Percentiles rank a stretch among this genome's conserved stretches.
Conservation (phyloP, 768 basidiomycete genomes). For the Suillus subaureus region DNA sequence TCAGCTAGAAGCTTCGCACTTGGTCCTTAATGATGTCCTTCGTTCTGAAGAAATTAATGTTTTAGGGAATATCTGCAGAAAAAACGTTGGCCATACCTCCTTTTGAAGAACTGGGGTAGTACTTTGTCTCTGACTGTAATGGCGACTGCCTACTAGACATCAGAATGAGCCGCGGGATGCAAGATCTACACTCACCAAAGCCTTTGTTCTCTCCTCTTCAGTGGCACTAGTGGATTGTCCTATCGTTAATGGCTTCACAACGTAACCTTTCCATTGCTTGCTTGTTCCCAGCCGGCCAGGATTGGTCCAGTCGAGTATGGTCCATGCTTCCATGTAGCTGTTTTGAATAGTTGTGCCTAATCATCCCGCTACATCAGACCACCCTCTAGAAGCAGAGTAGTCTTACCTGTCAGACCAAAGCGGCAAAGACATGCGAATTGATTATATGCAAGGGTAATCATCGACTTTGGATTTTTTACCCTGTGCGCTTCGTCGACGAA, state of each 20-base stretch:
- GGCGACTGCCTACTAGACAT: conserved; percentile 52
- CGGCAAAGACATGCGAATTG: conserved; percentile 66
- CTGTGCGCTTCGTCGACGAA: conserved; percentile 91
- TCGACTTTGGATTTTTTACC: conserved; percentile 77
- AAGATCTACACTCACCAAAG: conserved; percentile 40
- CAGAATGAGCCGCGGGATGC: conserved; percentile 6
- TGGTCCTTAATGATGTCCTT: conserved; percentile 77
- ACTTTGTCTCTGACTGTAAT: conserved; percentile 62
- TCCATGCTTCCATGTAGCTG: conserved; percentile 88
- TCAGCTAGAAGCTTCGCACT: conserved; percentile 34
- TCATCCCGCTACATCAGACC: conserved; percentile 12
- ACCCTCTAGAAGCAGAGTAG: not conserved
- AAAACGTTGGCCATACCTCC: conserved; percentile 51
- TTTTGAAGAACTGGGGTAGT: conserved; percentile 80
- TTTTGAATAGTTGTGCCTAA: conserved; percentile 73
- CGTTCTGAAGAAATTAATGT: conserved; percentile 44
- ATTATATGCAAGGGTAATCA: conserved; percentile 69
- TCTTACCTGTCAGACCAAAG: conserved; percentile 79
- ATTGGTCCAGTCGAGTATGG: conserved; percentile 90
- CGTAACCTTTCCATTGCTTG: conserved; percentile 75
- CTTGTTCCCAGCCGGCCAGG: conserved; percentile 74
- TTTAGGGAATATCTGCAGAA: not conserved
- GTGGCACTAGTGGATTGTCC: conserved; percentile 71
- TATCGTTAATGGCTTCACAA: conserved; percentile 64
- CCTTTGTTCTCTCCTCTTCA: conserved; percentile 60